Conservation (phyloP, 2,329 filamentous ascomycete species). For the Aspergillus vadensis region DNA sequence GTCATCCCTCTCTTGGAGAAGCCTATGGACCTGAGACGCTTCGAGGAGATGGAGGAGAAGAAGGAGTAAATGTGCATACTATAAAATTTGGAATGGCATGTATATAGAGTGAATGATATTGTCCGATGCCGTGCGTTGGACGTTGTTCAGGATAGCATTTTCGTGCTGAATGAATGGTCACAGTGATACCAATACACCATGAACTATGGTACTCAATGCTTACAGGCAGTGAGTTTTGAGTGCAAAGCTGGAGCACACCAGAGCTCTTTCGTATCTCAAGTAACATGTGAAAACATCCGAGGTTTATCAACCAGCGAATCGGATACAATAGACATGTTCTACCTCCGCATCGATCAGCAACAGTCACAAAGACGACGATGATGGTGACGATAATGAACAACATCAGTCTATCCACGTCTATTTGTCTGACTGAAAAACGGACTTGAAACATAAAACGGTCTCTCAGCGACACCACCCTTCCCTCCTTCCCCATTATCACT, state of each 20-base stretch:
- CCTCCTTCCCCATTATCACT: background rate
- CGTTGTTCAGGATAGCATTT: background rate
- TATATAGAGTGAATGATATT: background rate
- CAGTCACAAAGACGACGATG: too few species aligned
- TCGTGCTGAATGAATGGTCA: background rate
- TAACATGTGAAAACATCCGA: too few species aligned
- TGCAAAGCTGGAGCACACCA: too few species aligned
- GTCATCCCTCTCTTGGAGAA: slow-evolving; percentile 68
- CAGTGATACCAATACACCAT: too few species aligned
- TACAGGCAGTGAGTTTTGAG: too few species aligned
- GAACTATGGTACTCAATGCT: too few species aligned
- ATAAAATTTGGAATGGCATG: background rate
- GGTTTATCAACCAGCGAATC: too few species aligned
- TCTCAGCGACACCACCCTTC: background rate
- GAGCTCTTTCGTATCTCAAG: fast-evolving
- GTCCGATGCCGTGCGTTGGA: background rate
- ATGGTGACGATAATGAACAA: background rate
- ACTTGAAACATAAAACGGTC: slow-evolving; percentile 23
- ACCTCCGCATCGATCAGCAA: too few species aligned
- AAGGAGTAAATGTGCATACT: slow-evolving; percentile 39
- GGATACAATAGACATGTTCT: too few species aligned
- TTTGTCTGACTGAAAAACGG: slow-evolving; percentile 18
- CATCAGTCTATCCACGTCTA: background rate
- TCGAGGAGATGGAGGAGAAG: slow-evolving; percentile 69
- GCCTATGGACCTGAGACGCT: slow-evolving; percentile 68